These are phyloP conservation scores for Cercospora nicotianae DNA, from an alignment of 2,329 filamentous ascomycete genomes.

Conservation along the genomic window DNA sequence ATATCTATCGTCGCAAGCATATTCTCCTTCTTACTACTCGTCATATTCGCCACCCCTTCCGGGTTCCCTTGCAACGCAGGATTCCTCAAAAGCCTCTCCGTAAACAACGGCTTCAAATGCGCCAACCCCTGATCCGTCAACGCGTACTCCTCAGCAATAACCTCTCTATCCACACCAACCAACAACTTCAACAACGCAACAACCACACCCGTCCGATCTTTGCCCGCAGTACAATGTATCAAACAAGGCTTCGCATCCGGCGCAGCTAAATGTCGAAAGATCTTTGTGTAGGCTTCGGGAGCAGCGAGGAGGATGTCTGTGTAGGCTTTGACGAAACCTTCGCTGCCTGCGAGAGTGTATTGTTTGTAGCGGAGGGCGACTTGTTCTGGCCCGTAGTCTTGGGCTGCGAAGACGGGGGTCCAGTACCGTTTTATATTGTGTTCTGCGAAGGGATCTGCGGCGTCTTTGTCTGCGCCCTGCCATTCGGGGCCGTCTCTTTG, in stretches of 20 bases:
- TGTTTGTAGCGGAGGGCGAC: constrained; percentile 61
- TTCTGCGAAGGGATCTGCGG: constrained; percentile 34
- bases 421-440: constrained; percentile 58
- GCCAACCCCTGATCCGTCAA: constrained; percentile 64
- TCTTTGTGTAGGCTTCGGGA: constrained; percentile 56
- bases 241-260: constrained; percentile 54
- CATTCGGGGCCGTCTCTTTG: constrained; percentile 41
- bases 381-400: constrained; percentile 62
- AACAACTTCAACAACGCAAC: constrained; percentile 65
- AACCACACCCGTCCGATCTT: constrained; percentile 73
- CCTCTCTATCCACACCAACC: constrained; percentile 59
- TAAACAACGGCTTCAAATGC: constrained; percentile 47
- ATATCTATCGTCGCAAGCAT: constrained; percentile 55
- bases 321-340: constrained; percentile 66
- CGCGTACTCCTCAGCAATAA: constrained; percentile 67
- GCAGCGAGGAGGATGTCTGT: constrained; percentile 59
- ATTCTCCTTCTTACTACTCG: constrained; percentile 49
- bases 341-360: constrained; percentile 57
- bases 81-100: constrained; percentile 54
- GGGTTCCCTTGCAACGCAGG: constrained; percentile 52
- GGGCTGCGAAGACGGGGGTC: constrained; percentile 63
- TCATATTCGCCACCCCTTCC: constrained; percentile 48
- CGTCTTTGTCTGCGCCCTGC: constrained; percentile 32
- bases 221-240: constrained; percentile 74
- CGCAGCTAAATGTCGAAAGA: constrained; percentile 60